Evolutionary conservation across 805 yeast genomes (phyloP).

Genomic region (Gaillardinia entomophila): DNA sequence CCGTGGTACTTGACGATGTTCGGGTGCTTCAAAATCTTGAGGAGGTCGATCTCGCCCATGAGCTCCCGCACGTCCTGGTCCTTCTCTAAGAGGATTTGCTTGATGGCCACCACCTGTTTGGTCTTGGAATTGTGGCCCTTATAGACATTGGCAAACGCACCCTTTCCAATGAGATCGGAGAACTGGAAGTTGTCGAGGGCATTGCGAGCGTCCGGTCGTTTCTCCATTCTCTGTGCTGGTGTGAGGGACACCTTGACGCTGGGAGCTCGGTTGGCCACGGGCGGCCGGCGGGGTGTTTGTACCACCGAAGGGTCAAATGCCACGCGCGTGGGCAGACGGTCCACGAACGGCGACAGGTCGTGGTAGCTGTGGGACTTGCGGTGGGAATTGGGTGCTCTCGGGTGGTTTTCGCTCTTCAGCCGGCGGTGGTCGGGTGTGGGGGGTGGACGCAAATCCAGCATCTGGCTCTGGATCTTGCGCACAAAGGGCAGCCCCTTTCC

Average conservation of each 20-base stretch:
- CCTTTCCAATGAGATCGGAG: conserved; percentile 70
- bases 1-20: conserved; percentile 68
- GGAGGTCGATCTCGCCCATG: conserved; percentile 65
- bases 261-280: conserved; percentile 11
- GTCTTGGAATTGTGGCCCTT: conserved; percentile 64
- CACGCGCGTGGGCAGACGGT: background rate
- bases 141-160: conserved; percentile 88
- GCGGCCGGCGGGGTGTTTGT: background rate
- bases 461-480: conserved; percentile 17
- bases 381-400: background rate
- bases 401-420: background rate
- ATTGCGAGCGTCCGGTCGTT: conserved; percentile 32
- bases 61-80: conserved; percentile 38
- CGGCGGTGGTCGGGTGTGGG: conserved; percentile 3
- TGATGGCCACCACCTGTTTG: conserved; percentile 69
- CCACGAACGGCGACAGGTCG: conserved; percentile 14
- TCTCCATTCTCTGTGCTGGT: conserved; percentile 49
- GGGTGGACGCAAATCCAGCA: conserved; percentile 8
- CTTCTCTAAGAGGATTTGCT: conserved; percentile 60
- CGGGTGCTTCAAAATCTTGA: conserved; percentile 59
- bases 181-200: conserved; percentile 47
- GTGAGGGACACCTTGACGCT: conserved; percentile 39
- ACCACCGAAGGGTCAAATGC: background rate
- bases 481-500: conserved; percentile 28
- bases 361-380: background rate